A percentile compares a stretch with the other conserved stretches of the same genome.
These are phyloP conservation scores for Trichosporon ovoides DNA, from an alignment of 1,284 basidiomycete genomes.

Conservation along the genomic window DNA sequence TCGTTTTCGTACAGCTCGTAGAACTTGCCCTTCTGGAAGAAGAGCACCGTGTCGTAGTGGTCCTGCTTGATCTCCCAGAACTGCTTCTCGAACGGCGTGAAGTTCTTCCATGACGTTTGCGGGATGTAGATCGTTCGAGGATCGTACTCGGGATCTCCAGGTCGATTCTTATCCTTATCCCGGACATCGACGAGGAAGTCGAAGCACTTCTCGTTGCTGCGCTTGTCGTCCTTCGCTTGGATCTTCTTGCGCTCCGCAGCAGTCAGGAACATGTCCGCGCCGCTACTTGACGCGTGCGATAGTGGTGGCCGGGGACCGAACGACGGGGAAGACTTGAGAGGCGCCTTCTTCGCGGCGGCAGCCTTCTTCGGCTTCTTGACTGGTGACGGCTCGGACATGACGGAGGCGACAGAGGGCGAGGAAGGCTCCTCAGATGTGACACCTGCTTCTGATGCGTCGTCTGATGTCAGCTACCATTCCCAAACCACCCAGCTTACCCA, in stretches of 20 bases:
- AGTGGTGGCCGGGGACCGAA: slow-evolving; percentile 7
- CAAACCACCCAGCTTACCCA: slow-evolving; percentile 32
- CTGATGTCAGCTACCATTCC: slow-evolving; percentile 19
- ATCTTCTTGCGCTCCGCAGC: slow-evolving; percentile 75
- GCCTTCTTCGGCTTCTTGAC: slow-evolving; percentile 24
- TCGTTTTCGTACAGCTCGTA: slow-evolving; percentile 88
- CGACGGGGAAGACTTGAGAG: not conserved
- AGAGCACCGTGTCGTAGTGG: slow-evolving; percentile 88
- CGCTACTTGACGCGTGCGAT: slow-evolving; percentile 7
- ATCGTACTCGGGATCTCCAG: slow-evolving; percentile 81
- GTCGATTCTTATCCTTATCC: slow-evolving; percentile 75
- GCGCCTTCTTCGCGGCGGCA: slow-evolving; percentile 21
- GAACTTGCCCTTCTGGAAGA: slow-evolving; percentile 75
- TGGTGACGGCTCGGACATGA: slow-evolving; percentile 28
- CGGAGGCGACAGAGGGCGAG: slow-evolving; percentile 25
- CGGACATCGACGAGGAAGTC: slow-evolving; percentile 59
- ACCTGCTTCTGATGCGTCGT: slow-evolving; percentile 37
- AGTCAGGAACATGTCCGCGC: slow-evolving; percentile 61
- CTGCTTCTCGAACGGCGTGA: slow-evolving; percentile 87
- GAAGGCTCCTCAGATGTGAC: slow-evolving; percentile 23
- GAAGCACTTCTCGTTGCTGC: slow-evolving; percentile 73
- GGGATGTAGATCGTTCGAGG: slow-evolving; percentile 84
- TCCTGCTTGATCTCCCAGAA: slow-evolving; percentile 98
- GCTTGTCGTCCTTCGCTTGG: slow-evolving; percentile 74
- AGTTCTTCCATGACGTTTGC: slow-evolving; percentile 68